A percentile compares a stretch with the other conserved stretches of the same genome.
phyloP scores from a whole-genome alignment of 352 stramenopile genomes.

The Phytophthora gonapodyides region DNA sequence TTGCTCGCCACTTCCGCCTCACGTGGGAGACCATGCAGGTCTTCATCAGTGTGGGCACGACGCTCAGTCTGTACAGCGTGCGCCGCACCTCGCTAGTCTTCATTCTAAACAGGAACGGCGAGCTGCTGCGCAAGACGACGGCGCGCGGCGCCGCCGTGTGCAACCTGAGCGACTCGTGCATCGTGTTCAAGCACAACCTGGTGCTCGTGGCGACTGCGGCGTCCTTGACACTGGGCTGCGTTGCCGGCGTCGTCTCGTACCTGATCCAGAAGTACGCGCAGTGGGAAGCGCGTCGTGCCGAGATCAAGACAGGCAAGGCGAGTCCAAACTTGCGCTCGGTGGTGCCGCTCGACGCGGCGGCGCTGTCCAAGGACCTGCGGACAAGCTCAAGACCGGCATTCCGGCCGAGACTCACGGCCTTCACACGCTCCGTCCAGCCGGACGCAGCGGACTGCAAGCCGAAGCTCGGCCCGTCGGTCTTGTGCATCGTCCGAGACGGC shows the following conservation, averaged over 20 bases:
- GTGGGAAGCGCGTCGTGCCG: neutral
- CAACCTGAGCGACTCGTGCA: conserved; percentile 23
- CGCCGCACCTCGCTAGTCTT: conserved; percentile 11
- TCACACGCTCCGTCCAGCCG: conserved; percentile 1
- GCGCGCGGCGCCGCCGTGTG: conserved; percentile 14
- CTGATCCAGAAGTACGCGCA: conserved; percentile 4
- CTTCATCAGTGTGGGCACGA: conserved; percentile 3
- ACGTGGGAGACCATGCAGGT: conserved; percentile 26
- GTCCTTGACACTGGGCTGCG: conserved; percentile 4
- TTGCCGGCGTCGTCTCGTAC: conserved; percentile 2
- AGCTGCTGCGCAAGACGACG: conserved; percentile 22
- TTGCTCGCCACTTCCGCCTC: conserved; percentile 16
- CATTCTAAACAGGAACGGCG: conserved; percentile 19
- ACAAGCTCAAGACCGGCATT: neutral
- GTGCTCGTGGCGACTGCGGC: conserved; percentile 4
- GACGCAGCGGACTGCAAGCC: neutral
- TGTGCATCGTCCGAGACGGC: conserved; percentile 4
- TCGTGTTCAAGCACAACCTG: conserved; percentile 24
- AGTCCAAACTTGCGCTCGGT: conserved; percentile 6
- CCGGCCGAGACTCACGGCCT: neutral
- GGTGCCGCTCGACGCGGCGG: neutral
- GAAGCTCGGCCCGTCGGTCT: conserved; percentile 1
- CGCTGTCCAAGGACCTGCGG: neutral
- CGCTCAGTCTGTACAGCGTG: neutral
- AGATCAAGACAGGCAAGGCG: conserved; percentile 8